phyloP scores from a whole-genome alignment of 2,329 filamentous ascomycete genomes.

The Pestalotiopsis sp. region DNA sequence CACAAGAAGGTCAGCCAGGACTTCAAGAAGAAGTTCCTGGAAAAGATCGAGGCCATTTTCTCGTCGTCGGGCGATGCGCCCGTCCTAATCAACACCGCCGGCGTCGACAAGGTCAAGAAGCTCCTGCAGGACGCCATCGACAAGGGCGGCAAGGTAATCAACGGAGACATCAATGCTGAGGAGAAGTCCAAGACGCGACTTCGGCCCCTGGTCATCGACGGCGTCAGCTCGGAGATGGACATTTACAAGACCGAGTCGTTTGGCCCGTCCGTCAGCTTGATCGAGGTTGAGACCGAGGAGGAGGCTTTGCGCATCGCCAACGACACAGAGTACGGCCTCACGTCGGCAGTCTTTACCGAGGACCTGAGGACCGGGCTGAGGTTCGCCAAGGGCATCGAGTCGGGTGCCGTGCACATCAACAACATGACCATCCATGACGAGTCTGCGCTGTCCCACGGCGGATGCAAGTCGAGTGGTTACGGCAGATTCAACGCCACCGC shows the following conservation, averaged over 20 bases:
- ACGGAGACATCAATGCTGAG: constrained; percentile 45
- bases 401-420: constrained; percentile 53
- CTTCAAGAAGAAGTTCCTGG: constrained; percentile 46
- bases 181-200: constrained; percentile 45
- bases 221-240: constrained; percentile 67
- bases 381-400: constrained; percentile 57
- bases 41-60: constrained; percentile 27
- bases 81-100: constrained; percentile 29
- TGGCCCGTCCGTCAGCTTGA: constrained; percentile 64
- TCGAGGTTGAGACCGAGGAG: constrained; percentile 62
- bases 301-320: constrained; percentile 68
- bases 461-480: constrained; percentile 43
- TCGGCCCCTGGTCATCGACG: constrained; percentile 61
- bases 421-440: constrained; percentile 48
- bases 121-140: constrained; percentile 58
- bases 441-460: constrained; percentile 43
- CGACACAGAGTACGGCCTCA: constrained; percentile 71
- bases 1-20: constrained; percentile 54
- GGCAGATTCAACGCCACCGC: constrained; percentile 40
- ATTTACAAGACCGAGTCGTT: constrained; percentile 69
- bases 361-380: constrained; percentile 57
- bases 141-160: constrained; percentile 60
- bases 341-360: constrained; percentile 66
- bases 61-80: constrained; percentile 27
- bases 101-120: constrained; percentile 33